A percentile compares a stretch with the other conserved stretches of the same genome.
phyloP scores from a whole-genome alignment of 2,329 filamentous ascomycete species.

The Talaromyces atroroseus region DNA sequence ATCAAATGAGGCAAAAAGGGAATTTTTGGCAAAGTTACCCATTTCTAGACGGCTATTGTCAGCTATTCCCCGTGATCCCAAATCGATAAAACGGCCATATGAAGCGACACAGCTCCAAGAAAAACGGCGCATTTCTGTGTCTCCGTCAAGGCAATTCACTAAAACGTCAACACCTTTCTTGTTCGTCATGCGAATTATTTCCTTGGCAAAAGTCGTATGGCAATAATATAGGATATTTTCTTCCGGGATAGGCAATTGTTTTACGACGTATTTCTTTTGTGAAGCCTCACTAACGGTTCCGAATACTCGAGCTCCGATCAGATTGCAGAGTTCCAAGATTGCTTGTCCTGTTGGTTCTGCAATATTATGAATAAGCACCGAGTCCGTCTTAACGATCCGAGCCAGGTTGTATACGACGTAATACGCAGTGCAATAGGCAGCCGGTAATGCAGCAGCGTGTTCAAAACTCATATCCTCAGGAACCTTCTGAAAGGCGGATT shows the following conservation, averaged over 20 bases:
- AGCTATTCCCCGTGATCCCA: constrained; percentile 5
- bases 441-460: neutral
- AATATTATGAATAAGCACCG: constrained; percentile 11
- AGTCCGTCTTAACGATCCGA: constrained; percentile 9
- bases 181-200: neutral
- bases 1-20: constrained; percentile 2
- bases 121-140: constrained; percentile 1
- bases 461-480: constrained; percentile 9
- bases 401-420: constrained; percentile 11
- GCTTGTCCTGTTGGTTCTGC: constrained; percentile 11
- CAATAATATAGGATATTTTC: constrained; percentile 2
- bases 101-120: constrained; percentile 11
- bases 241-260: neutral
- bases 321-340: too few relatives aligned
- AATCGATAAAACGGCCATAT: constrained; percentile 10
- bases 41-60: neutral
- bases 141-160: constrained; percentile 4
- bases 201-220: constrained; percentile 1
- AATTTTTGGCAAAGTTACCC: constrained; percentile 1
- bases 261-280: constrained; percentile 8
- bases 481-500: neutral
- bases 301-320: too few relatives aligned
- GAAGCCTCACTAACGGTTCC: too few relatives aligned
- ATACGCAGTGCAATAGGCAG: too few relatives aligned
- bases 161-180: constrained; percentile 6